Base-by-base conservation (phyloP, 106 monocot species). In the Dendrobium officinale region DNA sequence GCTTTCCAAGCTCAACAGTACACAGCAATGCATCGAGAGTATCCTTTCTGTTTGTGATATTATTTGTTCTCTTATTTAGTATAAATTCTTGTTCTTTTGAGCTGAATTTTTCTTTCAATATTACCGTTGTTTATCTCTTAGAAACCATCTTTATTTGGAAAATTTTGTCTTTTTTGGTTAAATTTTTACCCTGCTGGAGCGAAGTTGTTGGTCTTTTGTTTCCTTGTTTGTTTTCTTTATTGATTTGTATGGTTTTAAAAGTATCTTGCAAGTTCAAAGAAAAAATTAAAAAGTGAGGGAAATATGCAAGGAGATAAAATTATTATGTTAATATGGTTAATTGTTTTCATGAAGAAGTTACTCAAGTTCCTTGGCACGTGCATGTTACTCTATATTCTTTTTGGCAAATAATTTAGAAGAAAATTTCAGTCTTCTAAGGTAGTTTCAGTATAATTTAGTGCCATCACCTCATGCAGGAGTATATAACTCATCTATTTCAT, bases 1-100 rank as follows among this genome's bases (percentile, higher is more conserved):
- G 88, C 98, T 99, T 83, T 88, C 98, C 77, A 92, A 95, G 95
- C 98, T 99, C 86, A 95, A 99, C 75, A 93, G 86, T 81, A 91
- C 98, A 66, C 98, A 99, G 77, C 93, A 95, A 73, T 99, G 95
- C 85, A 99, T 99, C 42, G 94, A 99, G 79, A 99, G 95, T 95
- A 99, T 92, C 95, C 91, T 95, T 91, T 82, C 44, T 33, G 0
- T 77, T 15, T 4, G 9, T 10, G 19, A 55, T 81, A 20, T 18
- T 72, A n/a, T 8, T 77, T 67, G 9, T 19, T 43, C 17, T 33
- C 42, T 76, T 76, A 1, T 51, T 51, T 76, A 8, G 24, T 19
- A 27, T 49, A 49, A 76, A 48, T 76, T 49, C 1, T 74, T 8
- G 18, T n/a, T 44, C 19, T 74, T 74, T 74, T 44, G 43, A 20